Base-by-base conservation (phyloP, 2,329 filamentous ascomycete species). In the Pyrenophora seminiperda region DNA sequence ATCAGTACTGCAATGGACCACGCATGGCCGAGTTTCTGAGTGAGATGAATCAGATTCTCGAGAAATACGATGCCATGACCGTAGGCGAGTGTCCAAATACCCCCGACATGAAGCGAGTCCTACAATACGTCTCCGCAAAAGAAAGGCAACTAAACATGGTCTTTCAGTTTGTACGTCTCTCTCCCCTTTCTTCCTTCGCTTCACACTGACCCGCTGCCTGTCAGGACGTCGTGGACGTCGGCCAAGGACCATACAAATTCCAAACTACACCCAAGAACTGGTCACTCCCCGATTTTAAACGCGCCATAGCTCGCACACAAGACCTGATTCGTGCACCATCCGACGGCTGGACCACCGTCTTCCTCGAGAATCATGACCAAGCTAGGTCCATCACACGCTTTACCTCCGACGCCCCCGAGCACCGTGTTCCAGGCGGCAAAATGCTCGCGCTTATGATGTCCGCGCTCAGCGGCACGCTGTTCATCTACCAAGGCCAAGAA, bases 51-150 rank as follows among this genome's bases (percentile, higher is more conserved):
- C 64, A 79, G 29, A 76, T 89, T 2, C 73, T 88, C 1, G 73
- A 73, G 48, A 72, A 78, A 37, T 89, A 89, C 67, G 81, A 83
- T 47, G 81, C 83, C n/a, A 82, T 90, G 70, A 89, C 85, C 0
- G 86, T 90, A 0, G 87, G 87, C 40, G 87, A 90, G 70, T 80
- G 88, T 19, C 84, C 86, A 0, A 73, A 81, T 59, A 87, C 85
- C 0, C 84, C 82, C 0, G 80, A 86, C 47, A 77, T 80, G 20
- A 68, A 72, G 3, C 76, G 82, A 30, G 83, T 88, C 1, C 70
- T 88, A 6, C 65, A 77, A 14, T 88, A 86, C 55, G 83, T 88
- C 11, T 79, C 80, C 3, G 79, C 82, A 0, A 71, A 78, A 20
- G 80, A 82, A 47, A 79, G 79, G 50, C 81, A 88, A 67, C 73